phyloP scores from a whole-genome alignment of 169 alveolate species.

The Plasmodium fragile region DNA sequence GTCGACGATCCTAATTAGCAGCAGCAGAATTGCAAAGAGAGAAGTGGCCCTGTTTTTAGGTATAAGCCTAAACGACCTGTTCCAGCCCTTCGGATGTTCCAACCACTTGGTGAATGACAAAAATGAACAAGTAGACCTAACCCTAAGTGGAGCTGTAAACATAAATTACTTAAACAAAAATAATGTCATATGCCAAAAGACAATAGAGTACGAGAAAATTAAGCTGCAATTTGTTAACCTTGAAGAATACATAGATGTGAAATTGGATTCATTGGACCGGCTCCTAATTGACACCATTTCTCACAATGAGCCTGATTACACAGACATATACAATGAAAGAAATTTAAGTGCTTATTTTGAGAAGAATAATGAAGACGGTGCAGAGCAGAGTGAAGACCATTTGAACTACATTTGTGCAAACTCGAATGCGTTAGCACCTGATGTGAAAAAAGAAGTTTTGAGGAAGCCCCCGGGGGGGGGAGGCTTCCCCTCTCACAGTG shows the following conservation, averaged over 20 bases:
- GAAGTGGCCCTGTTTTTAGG: conserved; percentile 43
- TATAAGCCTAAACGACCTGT: conserved; percentile 26
- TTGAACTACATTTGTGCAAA: conserved; percentile 37
- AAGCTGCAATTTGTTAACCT: conserved; percentile 25
- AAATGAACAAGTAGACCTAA: conserved; percentile 30
- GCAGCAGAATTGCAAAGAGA: conserved; percentile 41
- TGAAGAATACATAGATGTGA: conserved; percentile 45
- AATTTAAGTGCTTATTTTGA: conserved; percentile 47
- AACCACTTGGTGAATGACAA: conserved; percentile 11
- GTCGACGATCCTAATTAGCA: conserved; percentile 30
- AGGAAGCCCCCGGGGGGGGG: not conserved
- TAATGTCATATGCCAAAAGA: conserved; percentile 31
- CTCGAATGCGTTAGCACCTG: conserved; percentile 4
- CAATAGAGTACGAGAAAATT: conserved; percentile 11
- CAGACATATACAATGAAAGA: conserved; percentile 34
- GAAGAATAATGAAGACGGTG: conserved; percentile 26
- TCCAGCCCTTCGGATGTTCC: conserved; percentile 35
- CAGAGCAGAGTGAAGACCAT: not conserved
- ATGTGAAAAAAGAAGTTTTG: conserved; percentile 13
- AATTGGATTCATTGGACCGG: conserved; percentile 22
- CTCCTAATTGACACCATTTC: conserved; percentile 43
- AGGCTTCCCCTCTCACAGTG: not conserved
- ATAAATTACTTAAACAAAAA: conserved; percentile 45
- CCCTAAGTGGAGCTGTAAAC: conserved; percentile 5
- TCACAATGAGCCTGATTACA: conserved; percentile 49